Evolutionary conservation across 495 filamentous ascomycete genomes (phyloP), one percentile per base, ranked within the genome.

Genomic region (Achaetomiella virescens): DNA sequence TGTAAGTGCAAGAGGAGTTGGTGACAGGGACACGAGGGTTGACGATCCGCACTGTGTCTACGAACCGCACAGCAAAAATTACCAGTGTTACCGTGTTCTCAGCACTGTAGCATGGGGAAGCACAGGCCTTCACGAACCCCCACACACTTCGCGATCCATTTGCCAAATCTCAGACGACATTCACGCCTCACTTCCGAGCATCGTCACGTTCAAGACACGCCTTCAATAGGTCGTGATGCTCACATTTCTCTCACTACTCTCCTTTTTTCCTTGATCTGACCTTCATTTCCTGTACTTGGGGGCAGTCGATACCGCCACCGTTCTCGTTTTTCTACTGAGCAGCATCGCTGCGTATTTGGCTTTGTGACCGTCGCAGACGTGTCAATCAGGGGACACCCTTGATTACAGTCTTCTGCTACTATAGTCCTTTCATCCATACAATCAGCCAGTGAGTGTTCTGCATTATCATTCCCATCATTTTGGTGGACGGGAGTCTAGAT

Each of bases 91-190:
- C 27, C 27, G 27, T 31, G 27, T 31, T 5, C 5, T 9, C 9
- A 31, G 27, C 27, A 31, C 27, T 31, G 27, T 31, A 4, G 9
- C 27, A 31, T 31, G 27, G 27, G 4, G 36, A 15, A 3, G 36
- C 36, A 33, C 12, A 38, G 9, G 9, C 27, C 27, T 31, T 31
- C 27, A 31, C 27, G 9, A 31, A 31, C 27, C 27, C 4, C 27
- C 4, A 31, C 27, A 31, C 27, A 31, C 4, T 5, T 31, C 27
- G 27, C 27, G n/a, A n/a, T n/a, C 40, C 50, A 56, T 56, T 56
- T 38, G 45, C 29, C 46, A 50, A n/a, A 55, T 48, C 36, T 55
- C 44, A 24, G 12, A 48, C 53, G 24, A 33, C 43, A 38, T 47
- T 42, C 45, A 36, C 15, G 37, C 46, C 29, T 50, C 37, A 56